Evolutionary conservation across 2,329 filamentous ascomycete species (phyloP).

Genomic region (Fusarium setosum): DNA sequence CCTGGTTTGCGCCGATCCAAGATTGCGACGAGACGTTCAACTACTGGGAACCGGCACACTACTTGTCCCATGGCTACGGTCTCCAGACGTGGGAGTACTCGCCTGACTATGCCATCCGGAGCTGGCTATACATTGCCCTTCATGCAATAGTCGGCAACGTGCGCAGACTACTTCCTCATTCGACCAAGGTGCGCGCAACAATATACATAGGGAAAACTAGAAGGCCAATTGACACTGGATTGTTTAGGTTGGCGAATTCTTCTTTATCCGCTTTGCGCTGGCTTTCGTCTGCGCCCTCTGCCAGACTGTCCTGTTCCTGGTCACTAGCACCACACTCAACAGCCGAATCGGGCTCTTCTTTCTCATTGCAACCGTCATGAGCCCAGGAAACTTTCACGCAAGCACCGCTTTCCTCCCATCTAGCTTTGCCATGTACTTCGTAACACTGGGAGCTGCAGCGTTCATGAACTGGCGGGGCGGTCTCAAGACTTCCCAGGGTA

Average conservation of each 20-base stretch:
- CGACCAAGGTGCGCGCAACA: conserved; percentile 62
- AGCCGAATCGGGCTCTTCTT: conserved; percentile 88
- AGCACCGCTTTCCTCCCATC: conserved; percentile 89
- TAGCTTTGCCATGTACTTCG: conserved; percentile 96
- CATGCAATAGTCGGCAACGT: conserved; percentile 80
- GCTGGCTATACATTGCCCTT: conserved; percentile 88
- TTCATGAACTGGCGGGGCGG: conserved; percentile 93
- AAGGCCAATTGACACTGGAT: conserved; percentile 10
- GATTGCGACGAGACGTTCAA: conserved; percentile 99
- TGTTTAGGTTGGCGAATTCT: conserved; percentile 78
- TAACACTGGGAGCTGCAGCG: conserved; percentile 84
- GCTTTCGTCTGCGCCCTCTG: conserved; percentile 82
- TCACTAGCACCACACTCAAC: conserved; percentile 81
- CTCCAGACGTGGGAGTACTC: conserved; percentile 99
- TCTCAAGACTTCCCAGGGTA: conserved; percentile 82
- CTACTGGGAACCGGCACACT: conserved; percentile 98
- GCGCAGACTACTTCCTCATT: conserved; percentile 70
- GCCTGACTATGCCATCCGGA: conserved; percentile 92
- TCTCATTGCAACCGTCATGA: conserved; percentile 79
- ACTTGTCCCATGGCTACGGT: conserved; percentile 90
- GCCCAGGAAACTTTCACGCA: conserved; percentile 93
- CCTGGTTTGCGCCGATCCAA: conserved; percentile 88
- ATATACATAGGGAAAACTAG: background rate
- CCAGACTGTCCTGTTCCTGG: conserved; percentile 84
- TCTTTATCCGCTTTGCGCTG: conserved; percentile 81